Evolutionary conservation across 345 rosid species (phyloP).

Genomic region (Eutrema japonicum): DNA sequence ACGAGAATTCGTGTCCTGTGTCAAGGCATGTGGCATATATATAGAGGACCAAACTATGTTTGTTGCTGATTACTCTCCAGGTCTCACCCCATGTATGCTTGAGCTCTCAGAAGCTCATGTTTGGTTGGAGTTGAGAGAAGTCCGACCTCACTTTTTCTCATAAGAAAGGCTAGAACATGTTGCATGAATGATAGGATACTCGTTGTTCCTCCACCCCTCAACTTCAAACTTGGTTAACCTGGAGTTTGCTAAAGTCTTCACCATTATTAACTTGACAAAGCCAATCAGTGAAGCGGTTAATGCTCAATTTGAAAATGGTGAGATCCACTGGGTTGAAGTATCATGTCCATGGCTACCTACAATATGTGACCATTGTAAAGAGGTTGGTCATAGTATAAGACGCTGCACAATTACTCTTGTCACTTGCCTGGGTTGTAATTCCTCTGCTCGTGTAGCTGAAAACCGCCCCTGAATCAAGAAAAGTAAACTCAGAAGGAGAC

Average conservation of each 20-base stretch:
- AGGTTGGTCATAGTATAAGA: not conserved
- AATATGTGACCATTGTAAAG: not conserved
- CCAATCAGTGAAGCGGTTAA: not conserved
- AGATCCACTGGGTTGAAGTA: not conserved
- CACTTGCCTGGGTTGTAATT: not conserved
- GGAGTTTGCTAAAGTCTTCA: not conserved
- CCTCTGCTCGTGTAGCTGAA: fast-evolving
- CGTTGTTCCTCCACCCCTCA: not conserved
- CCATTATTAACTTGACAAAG: not conserved
- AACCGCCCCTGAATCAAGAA: not conserved
- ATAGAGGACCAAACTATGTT: not conserved
- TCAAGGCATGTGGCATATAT: not conserved
- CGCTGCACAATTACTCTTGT: not conserved
- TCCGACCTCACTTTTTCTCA: not conserved
- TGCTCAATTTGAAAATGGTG: not conserved
- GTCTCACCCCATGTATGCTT: not conserved
- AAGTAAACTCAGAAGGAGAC: too few species aligned
- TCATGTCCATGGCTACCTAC: not conserved
- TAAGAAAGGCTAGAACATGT: not conserved
- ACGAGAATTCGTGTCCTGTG: not conserved
- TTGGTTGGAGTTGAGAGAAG: not conserved
- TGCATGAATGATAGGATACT: not conserved
- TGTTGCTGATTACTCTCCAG: not conserved
- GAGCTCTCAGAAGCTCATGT: not conserved
- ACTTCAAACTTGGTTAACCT: not conserved